Evolutionary conservation across 2,329 filamentous ascomycete species (phyloP).

Genomic region (Remersonia thermophila): DNA sequence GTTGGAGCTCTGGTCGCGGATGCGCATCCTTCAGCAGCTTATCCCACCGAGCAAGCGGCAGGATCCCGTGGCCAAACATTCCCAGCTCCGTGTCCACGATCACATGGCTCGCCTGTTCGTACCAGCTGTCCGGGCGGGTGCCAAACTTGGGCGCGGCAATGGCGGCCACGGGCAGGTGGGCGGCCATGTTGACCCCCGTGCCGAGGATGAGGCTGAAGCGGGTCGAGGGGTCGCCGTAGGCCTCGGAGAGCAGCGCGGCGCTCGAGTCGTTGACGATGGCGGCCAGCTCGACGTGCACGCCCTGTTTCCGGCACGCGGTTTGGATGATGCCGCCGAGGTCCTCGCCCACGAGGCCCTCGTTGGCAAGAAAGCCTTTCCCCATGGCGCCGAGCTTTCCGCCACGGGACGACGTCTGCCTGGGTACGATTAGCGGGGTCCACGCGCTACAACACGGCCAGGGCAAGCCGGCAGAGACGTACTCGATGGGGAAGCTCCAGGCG

Average conservation of each 20-base stretch:
- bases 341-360: constrained; percentile 43
- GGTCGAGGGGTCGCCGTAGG: constrained; percentile 46
- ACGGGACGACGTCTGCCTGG: constrained; percentile 50
- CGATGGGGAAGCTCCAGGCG: constrained; percentile 59
- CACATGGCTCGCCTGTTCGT: constrained; percentile 45
- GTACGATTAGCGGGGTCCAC: constrained; percentile 2
- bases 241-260: constrained; percentile 52
- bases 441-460: no score
- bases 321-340: constrained; percentile 48
- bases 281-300: constrained; percentile 42
- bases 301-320: constrained; percentile 36
- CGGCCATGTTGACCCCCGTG: constrained; percentile 55
- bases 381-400: constrained; percentile 48
- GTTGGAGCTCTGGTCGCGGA: constrained; percentile 46
- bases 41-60: constrained; percentile 53
- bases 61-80: constrained; percentile 50
- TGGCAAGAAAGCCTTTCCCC: constrained; percentile 55
- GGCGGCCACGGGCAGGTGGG: constrained; percentile 46
- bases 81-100: constrained; percentile 56
- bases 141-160: constrained; percentile 47
- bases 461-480: constrained; percentile 47
- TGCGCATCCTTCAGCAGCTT: constrained; percentile 38
- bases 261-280: constrained; percentile 57
- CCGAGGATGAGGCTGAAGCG: constrained; percentile 54
- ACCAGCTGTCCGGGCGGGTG: constrained; percentile 41